Conservation (phyloP, 1,139 yeast species). For the Pichia sp. region DNA sequence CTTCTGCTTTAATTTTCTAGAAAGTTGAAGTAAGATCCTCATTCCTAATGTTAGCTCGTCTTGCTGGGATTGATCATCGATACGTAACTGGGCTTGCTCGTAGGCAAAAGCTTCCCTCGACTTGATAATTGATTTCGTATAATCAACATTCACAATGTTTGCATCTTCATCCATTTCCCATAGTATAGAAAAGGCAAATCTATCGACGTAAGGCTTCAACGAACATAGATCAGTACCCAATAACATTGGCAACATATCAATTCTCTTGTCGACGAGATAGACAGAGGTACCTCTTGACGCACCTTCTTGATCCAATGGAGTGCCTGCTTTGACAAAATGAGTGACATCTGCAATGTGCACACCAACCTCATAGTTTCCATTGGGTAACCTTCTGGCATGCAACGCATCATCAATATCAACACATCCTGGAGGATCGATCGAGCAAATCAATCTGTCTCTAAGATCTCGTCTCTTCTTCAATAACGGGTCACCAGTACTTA, state of each 20-base stretch:
- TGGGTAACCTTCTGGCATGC: constrained; percentile 78
- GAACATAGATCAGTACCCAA: constrained; percentile 96
- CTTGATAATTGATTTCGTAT: constrained; percentile 81
- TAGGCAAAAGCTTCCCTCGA: constrained; percentile 95
- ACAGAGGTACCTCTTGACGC: constrained; percentile 97
- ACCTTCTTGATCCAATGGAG: constrained; percentile 93
- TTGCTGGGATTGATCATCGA: constrained; percentile 71
- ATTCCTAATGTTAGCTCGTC: constrained; percentile 89
- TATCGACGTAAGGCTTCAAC: constrained; percentile 87
- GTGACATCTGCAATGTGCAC: constrained; percentile 99
- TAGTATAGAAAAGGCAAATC: constrained; percentile 91
- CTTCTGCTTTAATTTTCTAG: constrained; percentile 78
- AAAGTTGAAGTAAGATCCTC: constrained; percentile 72
- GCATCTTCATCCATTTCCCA: constrained; percentile 94
- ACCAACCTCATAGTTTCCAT: constrained; percentile 95
- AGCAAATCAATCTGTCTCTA: constrained; percentile 84
- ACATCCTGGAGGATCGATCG: constrained; percentile 97
- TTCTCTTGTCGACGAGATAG: constrained; percentile 96
- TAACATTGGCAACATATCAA: constrained; percentile 96
- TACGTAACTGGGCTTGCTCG: constrained; percentile 86
- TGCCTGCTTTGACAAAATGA: constrained; percentile 89
- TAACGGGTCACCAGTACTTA: constrained; percentile 56
- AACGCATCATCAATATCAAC: constrained; percentile 99
- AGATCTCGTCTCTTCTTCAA: constrained; percentile 72
- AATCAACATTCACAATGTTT: constrained; percentile 75